Base-by-base conservation (phyloP, 306 rosid genomes). In the Vigna reflexopilosa region DNA sequence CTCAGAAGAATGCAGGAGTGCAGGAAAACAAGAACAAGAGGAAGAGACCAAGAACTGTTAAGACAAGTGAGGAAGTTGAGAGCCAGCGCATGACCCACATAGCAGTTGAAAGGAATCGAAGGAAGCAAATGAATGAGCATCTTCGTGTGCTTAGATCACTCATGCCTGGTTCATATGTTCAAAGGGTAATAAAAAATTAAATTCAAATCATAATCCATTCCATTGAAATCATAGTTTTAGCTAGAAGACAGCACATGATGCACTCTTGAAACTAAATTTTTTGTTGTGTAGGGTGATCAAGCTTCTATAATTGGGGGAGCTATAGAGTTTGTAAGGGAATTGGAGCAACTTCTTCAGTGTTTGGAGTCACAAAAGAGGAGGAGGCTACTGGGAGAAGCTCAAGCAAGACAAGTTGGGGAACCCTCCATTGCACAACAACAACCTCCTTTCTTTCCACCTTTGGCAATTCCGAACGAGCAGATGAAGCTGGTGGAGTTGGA, bases 241-340 rank as follows among this genome's bases (percentile, higher is more conserved):
- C 30, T 58, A 58, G n/a, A 58, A 58, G 17, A 58, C 9, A 24
- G 26, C 26, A 26, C 28, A 26, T 2, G 2, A 62, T 32, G 47
- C 24, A 61, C 12, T 4, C 22, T 30, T 30, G 32, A 30, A 30
- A 16, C 11, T 40, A 5, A 11, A 34, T 34, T 4, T 5, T 2
- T 13, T 22, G 14, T 28, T 47, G 3, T 67, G 4, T 55, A 94
- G 98, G 98, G 97, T 62, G 98, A 95, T 82, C 98, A 95, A 86
- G 98, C 98, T n/a, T 95, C 98, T 1, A 95, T 95, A 56, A 95
- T 95, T 68, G 98, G 98, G 0, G 98, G 98, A 81, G 98, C 98
- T 1, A 95, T 95, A 62, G 98, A 95, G 81, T 95, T 95, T 76
- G 97, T 95, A 77, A 86, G 98, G 76, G 98, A 95, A 79, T 51